These are phyloP conservation scores for Phytophthora foliorum DNA, from an alignment of 352 stramenopile genomes.

Conservation along the genomic window DNA sequence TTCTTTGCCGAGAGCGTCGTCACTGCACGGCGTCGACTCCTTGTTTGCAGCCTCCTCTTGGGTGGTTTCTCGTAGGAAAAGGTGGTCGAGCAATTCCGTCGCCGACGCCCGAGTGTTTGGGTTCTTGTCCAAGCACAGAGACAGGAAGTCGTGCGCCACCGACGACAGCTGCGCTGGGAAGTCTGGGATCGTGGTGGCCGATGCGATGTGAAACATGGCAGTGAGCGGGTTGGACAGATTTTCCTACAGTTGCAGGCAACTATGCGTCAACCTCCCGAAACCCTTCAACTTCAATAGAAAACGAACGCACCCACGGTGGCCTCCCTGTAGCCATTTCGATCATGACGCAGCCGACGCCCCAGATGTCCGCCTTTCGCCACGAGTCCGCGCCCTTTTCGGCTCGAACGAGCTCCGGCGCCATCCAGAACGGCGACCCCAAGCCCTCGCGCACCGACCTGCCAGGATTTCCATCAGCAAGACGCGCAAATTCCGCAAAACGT, in stretches of 20 bases:
- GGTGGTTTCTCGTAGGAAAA: conserved; percentile 42
- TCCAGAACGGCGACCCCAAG: conserved; percentile 95
- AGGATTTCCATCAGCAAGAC: neutral
- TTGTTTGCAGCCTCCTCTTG: conserved; percentile 29
- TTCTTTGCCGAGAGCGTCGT: neutral
- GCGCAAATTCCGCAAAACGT: neutral
- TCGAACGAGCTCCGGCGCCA: conserved; percentile 96
- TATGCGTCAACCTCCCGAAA: too few relatives aligned
- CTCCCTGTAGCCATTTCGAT: conserved; percentile 92
- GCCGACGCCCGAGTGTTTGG: conserved; percentile 80
- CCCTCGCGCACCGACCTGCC: conserved; percentile 73
- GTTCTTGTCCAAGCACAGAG: conserved; percentile 73
- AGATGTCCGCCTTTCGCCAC: conserved; percentile 93
- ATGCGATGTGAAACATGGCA: conserved; percentile 89
- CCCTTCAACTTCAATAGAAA: too few relatives aligned
- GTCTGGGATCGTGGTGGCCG: conserved; percentile 55
- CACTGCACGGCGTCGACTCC: neutral
- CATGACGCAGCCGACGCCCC: conserved; percentile 91
- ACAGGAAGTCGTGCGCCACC: conserved; percentile 52
- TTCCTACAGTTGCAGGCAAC: conserved; percentile 55
- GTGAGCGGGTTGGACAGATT: conserved; percentile 83
- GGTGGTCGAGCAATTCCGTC: conserved; percentile 81
- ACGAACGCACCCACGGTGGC: conserved; percentile 82
- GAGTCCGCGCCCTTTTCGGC: conserved; percentile 71
- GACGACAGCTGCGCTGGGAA: conserved; percentile 57